Percentiles rank a stretch among this genome's conserved stretches.
Conservation (phyloP, 1,284 basidiomycete species). For the Schizopora paradoxa region DNA sequence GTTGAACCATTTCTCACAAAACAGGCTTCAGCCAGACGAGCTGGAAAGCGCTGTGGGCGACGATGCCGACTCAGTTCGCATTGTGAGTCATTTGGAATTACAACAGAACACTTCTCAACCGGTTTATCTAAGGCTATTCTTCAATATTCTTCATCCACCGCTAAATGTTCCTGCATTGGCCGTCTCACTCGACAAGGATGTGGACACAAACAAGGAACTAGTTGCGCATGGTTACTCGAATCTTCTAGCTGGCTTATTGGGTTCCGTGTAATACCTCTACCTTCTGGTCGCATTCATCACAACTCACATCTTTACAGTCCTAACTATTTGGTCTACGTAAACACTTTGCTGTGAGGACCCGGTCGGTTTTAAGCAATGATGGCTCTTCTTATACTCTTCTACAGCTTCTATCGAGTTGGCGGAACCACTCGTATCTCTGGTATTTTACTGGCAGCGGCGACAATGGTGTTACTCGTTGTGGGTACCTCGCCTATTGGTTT, state of each 20-base stretch:
- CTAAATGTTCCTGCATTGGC: constrained; percentile 90
- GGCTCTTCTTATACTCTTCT: constrained; percentile 4
- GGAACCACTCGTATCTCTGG: constrained; percentile 83
- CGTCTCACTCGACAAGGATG: constrained; percentile 88
- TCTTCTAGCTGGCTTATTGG: constrained; percentile 72
- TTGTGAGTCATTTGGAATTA: constrained; percentile 38
- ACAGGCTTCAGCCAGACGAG: constrained; percentile 59
- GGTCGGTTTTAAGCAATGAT: neutral
- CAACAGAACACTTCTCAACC: constrained; percentile 7
- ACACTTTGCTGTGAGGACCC: constrained; percentile 70
- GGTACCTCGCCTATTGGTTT: constrained; percentile 86
- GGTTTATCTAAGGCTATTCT: constrained; percentile 56
- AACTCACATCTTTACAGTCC: constrained; percentile 39
- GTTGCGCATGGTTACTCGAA: constrained; percentile 94
- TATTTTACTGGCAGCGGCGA: constrained; percentile 79
- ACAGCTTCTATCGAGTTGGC: constrained; percentile 89
- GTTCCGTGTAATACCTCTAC: constrained; percentile 60
- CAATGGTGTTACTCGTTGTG: constrained; percentile 67
- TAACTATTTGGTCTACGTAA: constrained; percentile 86
- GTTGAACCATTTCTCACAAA: constrained; percentile 2
- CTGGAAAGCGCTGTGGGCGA: constrained; percentile 65
- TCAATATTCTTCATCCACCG: constrained; percentile 92
- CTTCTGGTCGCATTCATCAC: neutral
- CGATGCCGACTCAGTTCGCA: constrained; percentile 78
- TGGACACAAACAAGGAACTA: constrained; percentile 91